A percentile compares a stretch with the other conserved stretches of the same genome.
phyloP scores from a whole-genome alignment of 305 asterid genomes.

The Solanum hybrid region DNA sequence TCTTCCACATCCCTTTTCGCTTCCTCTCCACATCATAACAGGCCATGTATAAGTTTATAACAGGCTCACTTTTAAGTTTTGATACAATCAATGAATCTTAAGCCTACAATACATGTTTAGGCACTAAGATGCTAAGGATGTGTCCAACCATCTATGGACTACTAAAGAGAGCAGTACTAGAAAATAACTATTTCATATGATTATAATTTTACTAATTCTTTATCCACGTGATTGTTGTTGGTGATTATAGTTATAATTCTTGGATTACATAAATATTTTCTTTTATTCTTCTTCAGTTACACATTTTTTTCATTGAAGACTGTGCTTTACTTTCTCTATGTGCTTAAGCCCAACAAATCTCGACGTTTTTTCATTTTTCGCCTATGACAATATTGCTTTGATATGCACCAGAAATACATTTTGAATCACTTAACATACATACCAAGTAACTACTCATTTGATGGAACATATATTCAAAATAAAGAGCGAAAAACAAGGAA shows the following conservation, averaged over 20 bases:
- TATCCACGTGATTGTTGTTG: background rate
- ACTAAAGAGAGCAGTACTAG: background rate
- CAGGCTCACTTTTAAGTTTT: background rate
- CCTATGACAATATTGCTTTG: background rate
- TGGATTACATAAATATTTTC: background rate
- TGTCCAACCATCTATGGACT: background rate
- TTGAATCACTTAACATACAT: background rate
- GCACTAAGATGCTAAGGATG: background rate
- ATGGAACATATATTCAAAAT: background rate
- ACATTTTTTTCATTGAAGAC: background rate
- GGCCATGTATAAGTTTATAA: background rate
- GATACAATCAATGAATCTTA: background rate
- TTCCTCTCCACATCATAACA: background rate
- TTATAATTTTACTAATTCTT: background rate
- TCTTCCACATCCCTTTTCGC: background rate
- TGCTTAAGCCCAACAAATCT: background rate
- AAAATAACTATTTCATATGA: background rate
- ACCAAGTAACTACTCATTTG: background rate
- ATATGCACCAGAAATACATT: background rate
- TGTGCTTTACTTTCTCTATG: background rate
- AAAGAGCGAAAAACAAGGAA: slow-evolving; percentile 14
- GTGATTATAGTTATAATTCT: background rate
- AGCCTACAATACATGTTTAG: background rate
- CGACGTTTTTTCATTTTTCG: background rate
- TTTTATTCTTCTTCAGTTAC: background rate